Evolutionary conservation across 2,329 filamentous ascomycete genomes (phyloP), one percentile per base, ranked within the genome.

Genomic region (Thelonectria discophora): DNA sequence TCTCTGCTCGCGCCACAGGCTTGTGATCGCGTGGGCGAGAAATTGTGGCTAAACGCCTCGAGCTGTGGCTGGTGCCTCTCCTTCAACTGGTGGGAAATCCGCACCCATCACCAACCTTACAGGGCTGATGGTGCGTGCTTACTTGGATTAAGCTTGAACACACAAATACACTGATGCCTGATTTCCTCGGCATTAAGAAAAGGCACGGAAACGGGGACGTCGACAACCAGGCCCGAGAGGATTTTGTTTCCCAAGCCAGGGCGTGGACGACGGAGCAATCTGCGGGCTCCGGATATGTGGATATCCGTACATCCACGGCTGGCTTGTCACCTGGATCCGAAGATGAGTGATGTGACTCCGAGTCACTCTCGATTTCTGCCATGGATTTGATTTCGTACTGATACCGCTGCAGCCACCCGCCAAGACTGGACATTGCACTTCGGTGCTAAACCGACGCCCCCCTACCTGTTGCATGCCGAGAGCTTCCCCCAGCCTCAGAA

Each of bases 41-140:
- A 47, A 48, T 12, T 68, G 68, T 71, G 68, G 68, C 68, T 30
- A 8, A 30, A 5, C 27, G 9, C 9, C 27, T 70, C 32, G 27
- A 6, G 6, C 1, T 49, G 60, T 68, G 62, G 62, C 66, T 65
- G 20, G 37, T 58, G 42, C 5, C 11, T 3, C 11, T 9, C 34
- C 21, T 27, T 17, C 37, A 6, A 50, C 15, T 43, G 54, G 54
- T 39, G 54, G 54, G 43, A 39, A 58, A 58, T 50, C 48, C 34
- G 40, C 45, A 51, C 43, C 40, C 15, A 34, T 17, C 40, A 50
- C 42, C 52, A 49, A 52, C 42, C 42, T 20, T 34, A 43, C 24
- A 55, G 43, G 58, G 58, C 53, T 53, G 34, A 61, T 34, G 17
- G 17, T 24, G 20, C 7, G 47, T 54, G 21, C 40, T 18, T 60